Evolutionary conservation across 2,329 filamentous ascomycete species (phyloP).

Genomic region (Penicillium thymicola): DNA sequence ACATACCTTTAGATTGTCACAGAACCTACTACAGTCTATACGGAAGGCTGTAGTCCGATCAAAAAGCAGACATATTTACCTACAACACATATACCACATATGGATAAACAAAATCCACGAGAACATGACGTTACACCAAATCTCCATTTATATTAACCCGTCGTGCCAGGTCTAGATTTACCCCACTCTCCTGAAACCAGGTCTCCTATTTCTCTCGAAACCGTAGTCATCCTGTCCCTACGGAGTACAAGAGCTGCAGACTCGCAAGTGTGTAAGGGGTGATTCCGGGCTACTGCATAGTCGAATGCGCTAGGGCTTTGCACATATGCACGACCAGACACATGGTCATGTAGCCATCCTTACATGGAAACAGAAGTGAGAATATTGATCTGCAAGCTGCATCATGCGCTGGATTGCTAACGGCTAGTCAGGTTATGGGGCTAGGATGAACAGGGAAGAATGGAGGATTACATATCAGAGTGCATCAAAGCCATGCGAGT

Average conservation of each 20-base stretch:
- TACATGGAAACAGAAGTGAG: neutral
- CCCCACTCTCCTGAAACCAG: conserved; percentile 3
- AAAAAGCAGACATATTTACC: neutral
- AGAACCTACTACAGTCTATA: neutral
- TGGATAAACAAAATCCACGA: neutral
- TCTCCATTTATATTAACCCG: neutral
- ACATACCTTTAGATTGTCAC: neutral
- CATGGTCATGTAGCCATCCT: conserved; percentile 1
- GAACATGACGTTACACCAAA: conserved; percentile 3
- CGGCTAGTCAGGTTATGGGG: neutral
- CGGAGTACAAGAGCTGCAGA: conserved; percentile 3
- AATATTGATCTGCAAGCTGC: conserved; percentile 12
- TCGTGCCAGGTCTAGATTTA: neutral
- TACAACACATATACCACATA: neutral
- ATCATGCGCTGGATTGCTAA: conserved; percentile 12
- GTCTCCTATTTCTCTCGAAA: conserved; percentile 6
- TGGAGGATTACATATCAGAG: neutral
- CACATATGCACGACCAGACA: neutral
- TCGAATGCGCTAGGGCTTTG: neutral
- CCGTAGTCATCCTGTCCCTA: conserved; percentile 8
- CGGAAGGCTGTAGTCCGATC: neutral
- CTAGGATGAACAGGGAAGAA: neutral
- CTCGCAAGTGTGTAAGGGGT: neutral
- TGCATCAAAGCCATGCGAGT: conserved; percentile 9
- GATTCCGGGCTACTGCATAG: conserved; percentile 6